These are phyloP conservation scores for Diaporthe citrichinensis DNA, from an alignment of 2,329 filamentous ascomycete genomes.

Conservation along the genomic window DNA sequence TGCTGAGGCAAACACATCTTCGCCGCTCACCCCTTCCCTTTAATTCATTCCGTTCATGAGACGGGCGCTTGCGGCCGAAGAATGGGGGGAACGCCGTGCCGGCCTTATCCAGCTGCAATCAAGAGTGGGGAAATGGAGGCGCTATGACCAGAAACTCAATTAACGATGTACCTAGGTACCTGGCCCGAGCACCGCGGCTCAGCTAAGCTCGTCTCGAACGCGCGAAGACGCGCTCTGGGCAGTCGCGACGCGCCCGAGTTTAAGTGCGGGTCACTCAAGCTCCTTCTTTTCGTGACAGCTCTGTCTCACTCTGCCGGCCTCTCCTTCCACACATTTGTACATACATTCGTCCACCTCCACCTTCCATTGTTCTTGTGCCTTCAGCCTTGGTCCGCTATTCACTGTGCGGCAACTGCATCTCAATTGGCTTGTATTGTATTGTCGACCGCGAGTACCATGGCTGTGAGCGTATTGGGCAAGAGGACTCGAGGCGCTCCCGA, in stretches of 20 bases:
- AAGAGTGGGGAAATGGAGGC: slow-evolving; percentile 1
- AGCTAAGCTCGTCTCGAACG: neutral
- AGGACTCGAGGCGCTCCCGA: slow-evolving; percentile 45
- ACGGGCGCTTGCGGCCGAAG: slow-evolving; percentile 37
- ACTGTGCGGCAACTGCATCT: slow-evolving; percentile 1
- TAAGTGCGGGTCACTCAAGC: slow-evolving; percentile 26
- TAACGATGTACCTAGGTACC: slow-evolving; percentile 13
- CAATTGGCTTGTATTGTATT: slow-evolving; percentile 15
- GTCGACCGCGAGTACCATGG: slow-evolving; percentile 45
- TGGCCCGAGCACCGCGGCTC: slow-evolving; percentile 8
- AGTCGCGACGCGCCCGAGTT: slow-evolving; percentile 25
- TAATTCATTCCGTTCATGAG: slow-evolving; percentile 19
- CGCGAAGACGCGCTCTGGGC: slow-evolving; percentile 30
- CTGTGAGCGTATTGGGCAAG: slow-evolving; percentile 49
- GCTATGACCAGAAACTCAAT: slow-evolving; percentile 29
- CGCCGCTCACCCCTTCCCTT: neutral
- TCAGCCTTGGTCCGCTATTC: slow-evolving; percentile 35
- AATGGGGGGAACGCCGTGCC: slow-evolving; percentile 23
- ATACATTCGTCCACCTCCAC: slow-evolving; percentile 4
- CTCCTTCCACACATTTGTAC: slow-evolving; percentile 7
- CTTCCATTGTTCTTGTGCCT: slow-evolving; percentile 22
- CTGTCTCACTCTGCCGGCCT: neutral
- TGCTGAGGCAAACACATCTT: neutral
- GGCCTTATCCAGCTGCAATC: slow-evolving; percentile 24
- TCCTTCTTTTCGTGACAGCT: slow-evolving; percentile 5